Conservation (phyloP, 176 grass and related monocot species). For the Dendrocalamus sinicus region DNA sequence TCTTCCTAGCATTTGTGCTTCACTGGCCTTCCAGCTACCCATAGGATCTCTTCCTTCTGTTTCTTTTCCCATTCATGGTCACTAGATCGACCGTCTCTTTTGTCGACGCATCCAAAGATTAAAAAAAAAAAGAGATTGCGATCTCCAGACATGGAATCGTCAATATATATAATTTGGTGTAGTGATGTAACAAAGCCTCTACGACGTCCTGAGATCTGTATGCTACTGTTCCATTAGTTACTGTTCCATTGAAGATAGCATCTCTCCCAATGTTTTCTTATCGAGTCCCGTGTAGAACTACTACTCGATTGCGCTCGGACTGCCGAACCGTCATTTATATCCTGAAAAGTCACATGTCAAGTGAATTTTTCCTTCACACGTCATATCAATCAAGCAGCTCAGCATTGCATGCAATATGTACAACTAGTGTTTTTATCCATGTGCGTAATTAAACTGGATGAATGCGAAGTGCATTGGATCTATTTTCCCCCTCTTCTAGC, state of each 20-base stretch:
- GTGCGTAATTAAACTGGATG: not conserved
- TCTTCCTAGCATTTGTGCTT: not conserved
- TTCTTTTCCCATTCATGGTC: conserved; percentile 1
- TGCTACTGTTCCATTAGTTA: conserved; percentile 52
- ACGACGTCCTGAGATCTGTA: not conserved
- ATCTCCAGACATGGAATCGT: not conserved
- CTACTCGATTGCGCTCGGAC: conserved; percentile 11
- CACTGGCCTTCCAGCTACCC: not conserved
- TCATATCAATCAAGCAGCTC: conserved; percentile 29
- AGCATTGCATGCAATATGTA: conserved; percentile 43
- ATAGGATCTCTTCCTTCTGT: not conserved
- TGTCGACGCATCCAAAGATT: conserved; percentile 11
- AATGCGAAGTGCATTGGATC: conserved; percentile 6
- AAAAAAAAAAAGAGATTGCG: too few species aligned
- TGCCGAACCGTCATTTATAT: not conserved
- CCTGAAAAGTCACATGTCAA: not conserved
- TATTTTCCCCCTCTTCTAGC: not conserved
- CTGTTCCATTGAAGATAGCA: conserved; percentile 39
- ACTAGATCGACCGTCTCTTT: conserved; percentile 4
- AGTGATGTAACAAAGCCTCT: not conserved
- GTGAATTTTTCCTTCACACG: not conserved
- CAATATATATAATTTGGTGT: not conserved
- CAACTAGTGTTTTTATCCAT: conserved; percentile 4
- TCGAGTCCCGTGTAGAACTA: conserved; percentile 45
- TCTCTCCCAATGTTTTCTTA: not conserved